Evolutionary conservation across 208 protist species (phyloP).

Genomic region (Acanthamoeba castellanii): DNA sequence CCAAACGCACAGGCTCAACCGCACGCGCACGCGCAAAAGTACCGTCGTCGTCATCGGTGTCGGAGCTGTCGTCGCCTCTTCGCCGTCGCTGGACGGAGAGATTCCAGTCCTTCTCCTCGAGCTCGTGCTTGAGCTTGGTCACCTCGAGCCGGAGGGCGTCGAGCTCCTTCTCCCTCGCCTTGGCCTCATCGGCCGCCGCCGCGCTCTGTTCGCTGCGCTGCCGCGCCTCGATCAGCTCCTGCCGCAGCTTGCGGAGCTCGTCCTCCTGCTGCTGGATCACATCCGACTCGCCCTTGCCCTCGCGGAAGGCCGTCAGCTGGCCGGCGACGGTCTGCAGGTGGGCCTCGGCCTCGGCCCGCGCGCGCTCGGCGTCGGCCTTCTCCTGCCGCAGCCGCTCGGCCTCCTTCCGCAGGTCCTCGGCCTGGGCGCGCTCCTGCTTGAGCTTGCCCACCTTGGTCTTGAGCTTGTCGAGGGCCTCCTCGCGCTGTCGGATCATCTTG

Average conservation of each 20-base stretch:
- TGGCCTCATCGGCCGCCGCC: neutral
- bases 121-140: constrained; percentile 31
- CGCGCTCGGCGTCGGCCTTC: neutral
- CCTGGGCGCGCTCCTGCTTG: constrained; percentile 6
- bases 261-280: constrained; percentile 42
- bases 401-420: neutral
- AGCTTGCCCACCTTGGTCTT: constrained; percentile 44
- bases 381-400: neutral
- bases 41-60: constrained; percentile 1
- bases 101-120: constrained; percentile 28
- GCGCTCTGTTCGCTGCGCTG: neutral
- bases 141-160: neutral
- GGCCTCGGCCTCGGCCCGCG: neutral
- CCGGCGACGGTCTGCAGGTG: neutral
- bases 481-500: constrained; percentile 44
- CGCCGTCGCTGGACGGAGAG: neutral
- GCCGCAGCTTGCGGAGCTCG: constrained; percentile 12
- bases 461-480: constrained; percentile 52
- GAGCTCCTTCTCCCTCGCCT: neutral
- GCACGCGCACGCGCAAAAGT: neutral
- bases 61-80: neutral
- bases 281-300: neutral
- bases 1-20: no score
- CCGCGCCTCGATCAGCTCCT: neutral
- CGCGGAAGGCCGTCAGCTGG: constrained; percentile 15